Evolutionary conservation across 2,329 filamentous ascomycete genomes (phyloP).

Genomic region (Fusarium irregulare): DNA sequence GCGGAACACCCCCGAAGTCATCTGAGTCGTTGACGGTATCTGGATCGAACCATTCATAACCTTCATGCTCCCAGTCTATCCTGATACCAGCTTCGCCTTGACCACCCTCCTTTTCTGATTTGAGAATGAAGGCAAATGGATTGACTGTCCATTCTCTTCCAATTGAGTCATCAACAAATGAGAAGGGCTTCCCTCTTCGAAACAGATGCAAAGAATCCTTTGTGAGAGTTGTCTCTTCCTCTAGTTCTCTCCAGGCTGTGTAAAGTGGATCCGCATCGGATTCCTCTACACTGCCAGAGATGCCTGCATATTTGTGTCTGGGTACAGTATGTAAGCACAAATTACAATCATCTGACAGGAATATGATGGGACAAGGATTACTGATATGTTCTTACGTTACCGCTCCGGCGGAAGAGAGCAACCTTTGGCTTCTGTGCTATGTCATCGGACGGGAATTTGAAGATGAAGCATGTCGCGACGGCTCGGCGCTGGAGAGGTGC

Average conservation of each 20-base stretch:
- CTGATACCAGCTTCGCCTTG: slow-evolving; percentile 60
- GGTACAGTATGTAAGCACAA: slow-evolving; percentile 4
- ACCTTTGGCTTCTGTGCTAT: slow-evolving; percentile 58
- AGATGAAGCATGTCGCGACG: slow-evolving; percentile 64
- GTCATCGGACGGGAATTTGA: slow-evolving; percentile 56
- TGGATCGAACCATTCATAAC: slow-evolving; percentile 68
- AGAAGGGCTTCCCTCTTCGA: slow-evolving; percentile 68
- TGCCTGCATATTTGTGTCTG: slow-evolving; percentile 68
- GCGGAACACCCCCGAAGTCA: slow-evolving; percentile 65
- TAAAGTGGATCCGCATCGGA: slow-evolving; percentile 63
- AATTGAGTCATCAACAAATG: slow-evolving; percentile 64
- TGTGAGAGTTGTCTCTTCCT: slow-evolving; percentile 70
- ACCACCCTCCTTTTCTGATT: slow-evolving; percentile 40
- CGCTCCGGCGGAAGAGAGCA: slow-evolving; percentile 71
- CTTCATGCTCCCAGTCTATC: slow-evolving; percentile 72
- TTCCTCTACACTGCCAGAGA: slow-evolving; percentile 70
- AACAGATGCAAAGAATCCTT: slow-evolving; percentile 60
- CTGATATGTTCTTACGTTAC: slow-evolving; percentile 69
- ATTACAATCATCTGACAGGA: background rate
- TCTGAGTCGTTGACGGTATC: slow-evolving; percentile 59
- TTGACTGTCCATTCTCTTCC: slow-evolving; percentile 71
- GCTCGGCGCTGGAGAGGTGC: slow-evolving; percentile 47
- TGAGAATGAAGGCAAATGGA: slow-evolving; percentile 70
- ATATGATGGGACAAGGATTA: slow-evolving; percentile 48
- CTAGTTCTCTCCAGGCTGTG: slow-evolving; percentile 71